Evolutionary conservation across 306 rosid genomes (phyloP).

Genomic region (Boehmeria nivea): DNA sequence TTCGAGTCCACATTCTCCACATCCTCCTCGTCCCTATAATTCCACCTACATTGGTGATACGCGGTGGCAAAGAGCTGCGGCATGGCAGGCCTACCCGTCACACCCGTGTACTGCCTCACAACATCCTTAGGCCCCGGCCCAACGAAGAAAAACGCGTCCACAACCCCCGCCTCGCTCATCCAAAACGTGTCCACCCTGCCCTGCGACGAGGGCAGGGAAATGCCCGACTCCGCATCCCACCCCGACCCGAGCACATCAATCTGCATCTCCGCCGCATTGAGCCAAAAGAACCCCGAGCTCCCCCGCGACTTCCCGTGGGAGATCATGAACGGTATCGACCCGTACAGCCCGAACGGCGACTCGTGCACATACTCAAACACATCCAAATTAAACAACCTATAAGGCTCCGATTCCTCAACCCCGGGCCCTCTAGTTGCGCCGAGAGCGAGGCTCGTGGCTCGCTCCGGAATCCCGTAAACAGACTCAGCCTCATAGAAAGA

Average conservation of each 20-base stretch:
- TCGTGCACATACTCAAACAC: conserved; percentile 83
- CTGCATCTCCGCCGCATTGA: conserved; percentile 98
- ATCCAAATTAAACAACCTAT: conserved; percentile 77
- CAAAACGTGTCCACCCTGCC: conserved; percentile 71
- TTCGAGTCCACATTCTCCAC: conserved; percentile 80
- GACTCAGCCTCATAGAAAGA: conserved; percentile 73
- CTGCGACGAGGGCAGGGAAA: conserved; percentile 59
- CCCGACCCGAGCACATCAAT: conserved; percentile 82
- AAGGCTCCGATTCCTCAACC: conserved; percentile 78
- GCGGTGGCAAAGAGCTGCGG: conserved; percentile 80
- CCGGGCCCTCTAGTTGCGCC: conserved; percentile 84
- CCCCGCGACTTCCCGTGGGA: conserved; percentile 76
- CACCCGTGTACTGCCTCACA: conserved; percentile 62
- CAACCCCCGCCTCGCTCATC: conserved; percentile 95
- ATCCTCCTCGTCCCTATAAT: conserved; percentile 92
- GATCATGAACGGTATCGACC: conserved; percentile 87
- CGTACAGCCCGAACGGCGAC: conserved; percentile 84
- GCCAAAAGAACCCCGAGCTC: conserved; percentile 80
- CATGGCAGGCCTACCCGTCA: conserved; percentile 73
- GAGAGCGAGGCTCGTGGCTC: conserved; percentile 61
- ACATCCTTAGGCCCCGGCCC: conserved; percentile 91
- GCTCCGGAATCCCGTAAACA: conserved; percentile 94
- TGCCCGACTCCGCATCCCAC: conserved; percentile 73
- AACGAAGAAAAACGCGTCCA: conserved; percentile 70
- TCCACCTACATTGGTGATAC: conserved; percentile 96